Percentiles rank a stretch among this genome's conserved stretches.
These are phyloP conservation scores for Aspergillus sp. DNA, from an alignment of 2,329 filamentous ascomycete genomes.

Conservation along the genomic window DNA sequence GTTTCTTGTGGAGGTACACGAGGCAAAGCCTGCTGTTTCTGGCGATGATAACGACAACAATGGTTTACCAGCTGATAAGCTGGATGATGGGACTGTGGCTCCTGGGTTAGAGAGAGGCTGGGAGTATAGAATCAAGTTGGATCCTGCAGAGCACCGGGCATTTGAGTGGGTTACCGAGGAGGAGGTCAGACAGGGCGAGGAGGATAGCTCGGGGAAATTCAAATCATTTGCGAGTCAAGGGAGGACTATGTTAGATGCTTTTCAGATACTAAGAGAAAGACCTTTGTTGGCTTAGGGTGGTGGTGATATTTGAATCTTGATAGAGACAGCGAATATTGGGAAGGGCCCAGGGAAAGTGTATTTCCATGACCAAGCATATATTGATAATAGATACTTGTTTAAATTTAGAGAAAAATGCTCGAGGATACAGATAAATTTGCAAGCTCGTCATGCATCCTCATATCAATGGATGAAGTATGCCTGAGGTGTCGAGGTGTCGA, in stretches of 20 bases:
- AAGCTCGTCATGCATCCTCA: too few relatives aligned
- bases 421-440: not conserved
- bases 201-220: not conserved
- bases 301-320: not conserved
- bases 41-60: not conserved
- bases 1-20: constrained; percentile 39
- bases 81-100: not conserved
- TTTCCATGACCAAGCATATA: not conserved
- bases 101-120: constrained; percentile 3
- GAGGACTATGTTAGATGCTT: constrained; percentile 1
- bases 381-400: not conserved
- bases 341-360: not conserved
- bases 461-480: not conserved
- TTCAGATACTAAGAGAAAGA: constrained; percentile 1
- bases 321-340: not conserved
- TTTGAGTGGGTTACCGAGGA: constrained; percentile 40
- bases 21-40: constrained; percentile 8
- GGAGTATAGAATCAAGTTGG: constrained; percentile 29
- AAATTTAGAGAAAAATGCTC: not conserved
- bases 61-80: not conserved
- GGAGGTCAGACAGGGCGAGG: constrained; percentile 27
- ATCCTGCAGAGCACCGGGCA: constrained; percentile 35
- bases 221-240: constrained; percentile 4
- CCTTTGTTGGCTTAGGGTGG: not conserved
- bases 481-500: constrained; percentile 2